phyloP scores from a whole-genome alignment of 2,329 filamentous ascomycete species.

The Xylaria hypoxylon region DNA sequence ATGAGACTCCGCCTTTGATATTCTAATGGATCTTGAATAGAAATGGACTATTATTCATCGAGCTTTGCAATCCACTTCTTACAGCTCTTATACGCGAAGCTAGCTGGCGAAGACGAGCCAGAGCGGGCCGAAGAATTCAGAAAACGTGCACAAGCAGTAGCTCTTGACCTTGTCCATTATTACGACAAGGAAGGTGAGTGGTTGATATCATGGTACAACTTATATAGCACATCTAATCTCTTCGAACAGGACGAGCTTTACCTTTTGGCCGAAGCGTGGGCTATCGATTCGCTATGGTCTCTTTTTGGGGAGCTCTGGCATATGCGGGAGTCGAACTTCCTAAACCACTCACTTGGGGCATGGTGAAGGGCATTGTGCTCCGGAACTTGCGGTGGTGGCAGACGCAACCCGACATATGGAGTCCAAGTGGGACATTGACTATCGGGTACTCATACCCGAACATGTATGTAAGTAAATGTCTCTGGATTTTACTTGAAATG shows the following conservation, averaged over 20 bases:
- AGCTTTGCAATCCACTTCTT: conserved; percentile 86
- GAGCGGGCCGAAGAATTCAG: conserved; percentile 76
- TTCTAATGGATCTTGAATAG: conserved; percentile 48
- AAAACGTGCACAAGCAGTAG: conserved; percentile 72
- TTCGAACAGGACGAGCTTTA: conserved; percentile 67
- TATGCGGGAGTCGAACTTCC: conserved; percentile 81
- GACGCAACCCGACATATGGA: conserved; percentile 79
- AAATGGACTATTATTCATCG: conserved; percentile 88
- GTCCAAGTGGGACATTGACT: conserved; percentile 77
- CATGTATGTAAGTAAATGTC: conserved; percentile 67
- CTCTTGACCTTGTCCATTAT: conserved; percentile 79
- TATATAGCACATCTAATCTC: conserved; percentile 12
- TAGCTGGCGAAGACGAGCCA: conserved; percentile 75
- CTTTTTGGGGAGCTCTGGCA: conserved; percentile 82
- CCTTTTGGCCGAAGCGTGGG: conserved; percentile 83
- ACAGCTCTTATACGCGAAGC: conserved; percentile 79
- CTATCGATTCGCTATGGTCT: conserved; percentile 88
- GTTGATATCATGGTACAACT: conserved; percentile 3
- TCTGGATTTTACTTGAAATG: neutral
- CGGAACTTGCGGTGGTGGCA: conserved; percentile 85
- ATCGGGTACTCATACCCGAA: conserved; percentile 84
- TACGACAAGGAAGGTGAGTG: conserved; percentile 72
- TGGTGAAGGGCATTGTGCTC: conserved; percentile 80
- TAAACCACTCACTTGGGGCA: conserved; percentile 78
- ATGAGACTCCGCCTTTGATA: neutral